Base-by-base conservation (phyloP, 2,329 filamentous ascomycete genomes). In the Claviceps quebecensis region DNA sequence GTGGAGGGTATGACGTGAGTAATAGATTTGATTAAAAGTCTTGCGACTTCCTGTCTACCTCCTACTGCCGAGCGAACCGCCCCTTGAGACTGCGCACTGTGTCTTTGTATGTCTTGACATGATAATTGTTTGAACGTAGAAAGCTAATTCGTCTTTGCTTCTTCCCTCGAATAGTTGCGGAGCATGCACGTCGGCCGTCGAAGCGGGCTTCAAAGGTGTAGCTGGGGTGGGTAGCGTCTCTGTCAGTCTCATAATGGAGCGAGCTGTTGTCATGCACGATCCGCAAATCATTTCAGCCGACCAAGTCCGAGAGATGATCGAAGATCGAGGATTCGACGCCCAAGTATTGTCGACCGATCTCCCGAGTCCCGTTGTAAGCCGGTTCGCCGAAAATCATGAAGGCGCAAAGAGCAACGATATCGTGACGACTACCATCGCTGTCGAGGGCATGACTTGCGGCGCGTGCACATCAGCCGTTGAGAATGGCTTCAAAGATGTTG, bases 171-270 rank as follows among this genome's bases (percentile, higher is more conserved):
- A 78, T 75, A 81, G 77, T 57, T 98, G 93, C 70, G 90, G 91
- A 63, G 85, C 91, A 59, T 98, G 93, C 66, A 96, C 91, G 29
- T 94, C 90, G 45, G 84, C 93, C n/a, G 84, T 98, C 59, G 91
- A 97, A 74, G 80, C 84, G 54, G 93, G 86, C 58, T 95, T 98
- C 70, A 85, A 87, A 61, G 80, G 78, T 57, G 77, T 95, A 5
- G 75, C 84, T 40, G 91, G 93, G 51, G 82, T 93, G 9, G 86
- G 85, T 56, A 88, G 77, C 59, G 88, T 97, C 53, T 94, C 89
- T 9, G 86, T 98, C 60, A 95, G 88, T 65, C 72, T 98, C 60
- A 86, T 96, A 52, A 95, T 96, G 81, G 90, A 95, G 67, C 82
- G 91, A 54, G 93, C 91, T n/a, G 90, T 97, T 43, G 75, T 97